Base-by-base conservation (phyloP, 192 early-diverging fungal genomes). In the Backusella westeae region DNA sequence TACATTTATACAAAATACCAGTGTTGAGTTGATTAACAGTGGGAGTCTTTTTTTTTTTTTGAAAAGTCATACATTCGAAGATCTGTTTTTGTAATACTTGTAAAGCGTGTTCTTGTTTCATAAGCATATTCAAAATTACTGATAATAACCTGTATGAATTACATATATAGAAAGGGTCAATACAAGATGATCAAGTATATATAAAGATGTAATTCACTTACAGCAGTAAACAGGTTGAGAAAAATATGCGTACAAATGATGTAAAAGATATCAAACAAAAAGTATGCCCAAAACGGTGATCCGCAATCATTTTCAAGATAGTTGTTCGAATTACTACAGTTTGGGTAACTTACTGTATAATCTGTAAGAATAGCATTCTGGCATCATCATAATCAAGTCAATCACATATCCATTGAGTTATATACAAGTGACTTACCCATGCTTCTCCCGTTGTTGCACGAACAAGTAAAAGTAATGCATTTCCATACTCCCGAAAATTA, bases 201-300 rank as follows among this genome's bases (percentile, higher is more conserved):
- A 73, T 32, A 0, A 6, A 12, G 6, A 67, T 2, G 23, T 6
- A 23, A 52, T 10, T 34, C 26, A 73, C 76, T 77, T 77, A 90
- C 87, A 12, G 85, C 89, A 38, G 85, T 87, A 53, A 90, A 90
- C 84, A 90, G 77, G 78, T 88, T 88, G 1, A 85, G 75, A 49
- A 90, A 88, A 29, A 90, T 90, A 59, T 90, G 86, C 69, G 86
- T 90, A 34, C 85, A 90, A 19, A 87, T 78, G 41, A 90, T 86
- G 71, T 88, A 86, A 75, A 87, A 90, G 0, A 79, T 67, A 35
- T 87, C 82, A 66, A 90, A 90, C 32, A 90, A 72, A n/a, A 88
- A 75, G 34, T 86, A 88, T 1, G 87, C 80, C 89, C 87, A 88
- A 0, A 66, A 52, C 14, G 82, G 71, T 10, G 80, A 86, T 63